Conservation (phyloP, 2,329 filamentous ascomycete species). For the Onygenales sp. region DNA sequence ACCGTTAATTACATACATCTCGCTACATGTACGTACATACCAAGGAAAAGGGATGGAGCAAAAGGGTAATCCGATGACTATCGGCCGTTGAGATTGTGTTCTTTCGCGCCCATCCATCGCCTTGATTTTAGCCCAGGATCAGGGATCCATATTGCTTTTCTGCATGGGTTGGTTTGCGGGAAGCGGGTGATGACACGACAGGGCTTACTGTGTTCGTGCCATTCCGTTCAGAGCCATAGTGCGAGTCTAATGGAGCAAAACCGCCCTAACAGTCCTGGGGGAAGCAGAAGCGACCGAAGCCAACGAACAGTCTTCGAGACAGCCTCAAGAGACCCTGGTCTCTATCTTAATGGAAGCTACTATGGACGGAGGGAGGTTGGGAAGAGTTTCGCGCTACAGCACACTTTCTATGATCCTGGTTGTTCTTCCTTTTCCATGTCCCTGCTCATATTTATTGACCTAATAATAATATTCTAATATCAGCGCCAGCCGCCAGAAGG, state of each 20-base stretch:
- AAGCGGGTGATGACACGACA: slow-evolving; percentile 2
- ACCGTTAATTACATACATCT: background rate
- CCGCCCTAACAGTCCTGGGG: background rate
- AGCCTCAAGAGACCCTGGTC: background rate
- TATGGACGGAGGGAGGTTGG: background rate
- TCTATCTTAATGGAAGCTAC: background rate
- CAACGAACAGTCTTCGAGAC: background rate
- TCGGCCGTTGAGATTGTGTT: background rate
- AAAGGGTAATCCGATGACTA: background rate
- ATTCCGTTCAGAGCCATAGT: background rate
- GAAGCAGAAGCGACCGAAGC: background rate
- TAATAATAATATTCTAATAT: no score
- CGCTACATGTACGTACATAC: background rate
- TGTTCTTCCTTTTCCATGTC: no score
- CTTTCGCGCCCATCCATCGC: background rate
- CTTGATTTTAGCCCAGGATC: background rate
- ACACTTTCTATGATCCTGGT: no score
- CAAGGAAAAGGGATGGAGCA: background rate
- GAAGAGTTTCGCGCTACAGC: no score
- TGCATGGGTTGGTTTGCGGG: background rate
- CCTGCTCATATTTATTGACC: no score
- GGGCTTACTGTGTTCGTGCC: background rate
- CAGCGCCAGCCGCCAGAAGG: no score
- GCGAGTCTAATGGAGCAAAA: background rate
- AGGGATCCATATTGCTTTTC: background rate